Percentiles rank a stretch among this genome's conserved stretches.
Conservation (phyloP, 176 grass and related monocot genomes). For the Alloteropsis semialata region DNA sequence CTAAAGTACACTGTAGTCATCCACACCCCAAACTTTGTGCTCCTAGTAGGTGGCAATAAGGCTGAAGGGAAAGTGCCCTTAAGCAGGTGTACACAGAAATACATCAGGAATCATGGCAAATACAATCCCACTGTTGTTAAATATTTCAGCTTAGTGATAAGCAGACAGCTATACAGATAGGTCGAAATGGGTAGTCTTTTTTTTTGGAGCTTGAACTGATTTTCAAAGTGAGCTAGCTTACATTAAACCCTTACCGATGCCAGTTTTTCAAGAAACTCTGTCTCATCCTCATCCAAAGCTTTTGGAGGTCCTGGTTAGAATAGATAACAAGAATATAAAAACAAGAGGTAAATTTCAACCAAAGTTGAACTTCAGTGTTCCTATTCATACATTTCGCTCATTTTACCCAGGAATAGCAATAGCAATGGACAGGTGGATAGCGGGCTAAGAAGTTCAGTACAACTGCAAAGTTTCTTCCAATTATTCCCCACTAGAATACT, state of each 20-base stretch:
- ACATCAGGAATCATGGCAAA: not conserved
- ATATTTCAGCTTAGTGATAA: conserved; percentile 3
- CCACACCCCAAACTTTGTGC: not conserved
- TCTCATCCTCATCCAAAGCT: conserved; percentile 93
- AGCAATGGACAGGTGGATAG: not conserved
- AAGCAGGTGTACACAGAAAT: not conserved
- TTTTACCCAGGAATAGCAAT: conserved; percentile 5
- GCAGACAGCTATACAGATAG: not conserved
- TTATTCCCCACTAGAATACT: not conserved
- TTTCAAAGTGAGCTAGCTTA: not conserved
- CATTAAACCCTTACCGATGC: conserved; percentile 52
- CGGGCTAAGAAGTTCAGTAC: conserved; percentile 4
- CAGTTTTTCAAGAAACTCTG: conserved; percentile 81
- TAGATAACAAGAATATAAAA: conserved; percentile 11
- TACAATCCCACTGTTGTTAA: not conserved
- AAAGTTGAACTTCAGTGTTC: not conserved
- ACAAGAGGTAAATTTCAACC: not conserved
- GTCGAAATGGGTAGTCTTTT: not conserved
- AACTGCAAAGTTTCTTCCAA: not conserved
- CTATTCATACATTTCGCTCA: not conserved
- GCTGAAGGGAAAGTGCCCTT: not conserved
- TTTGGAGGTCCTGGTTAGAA: conserved; percentile 80
- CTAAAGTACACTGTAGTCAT: not conserved
- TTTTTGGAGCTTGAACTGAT: not conserved
- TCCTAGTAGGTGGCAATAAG: not conserved